Conservation (phyloP, 2,329 filamentous ascomycete species). For the Parafenestella ontariensis region DNA sequence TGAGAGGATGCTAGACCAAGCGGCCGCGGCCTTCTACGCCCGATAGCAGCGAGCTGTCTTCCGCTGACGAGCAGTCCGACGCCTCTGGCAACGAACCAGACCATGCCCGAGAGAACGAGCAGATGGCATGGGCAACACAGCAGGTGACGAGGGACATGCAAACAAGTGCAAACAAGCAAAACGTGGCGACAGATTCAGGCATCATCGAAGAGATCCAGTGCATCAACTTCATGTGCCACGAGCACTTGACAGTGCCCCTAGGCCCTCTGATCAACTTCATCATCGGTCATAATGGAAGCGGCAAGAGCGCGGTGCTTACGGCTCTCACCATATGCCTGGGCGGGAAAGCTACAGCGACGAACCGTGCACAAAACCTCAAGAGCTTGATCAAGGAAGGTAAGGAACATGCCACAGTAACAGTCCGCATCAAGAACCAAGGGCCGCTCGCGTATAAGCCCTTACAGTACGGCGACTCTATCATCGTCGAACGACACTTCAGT, state of each 20-base stretch:
- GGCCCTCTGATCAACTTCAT: conserved; percentile 98
- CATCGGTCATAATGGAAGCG: conserved; percentile 95
- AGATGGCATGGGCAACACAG: conserved; percentile 39
- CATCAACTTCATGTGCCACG: conserved; percentile 96
- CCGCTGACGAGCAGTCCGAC: conserved; percentile 20
- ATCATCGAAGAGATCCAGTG: conserved; percentile 89
- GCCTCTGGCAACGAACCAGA: conserved; percentile 25
- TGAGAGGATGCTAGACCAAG: conserved; percentile 35
- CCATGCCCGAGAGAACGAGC: conserved; percentile 24
- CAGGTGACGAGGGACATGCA: conserved; percentile 35
- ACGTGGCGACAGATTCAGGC: conserved; percentile 79
- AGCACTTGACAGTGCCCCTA: conserved; percentile 79
- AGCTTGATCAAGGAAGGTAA: conserved; percentile 89
- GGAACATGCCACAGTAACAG: conserved; percentile 73
- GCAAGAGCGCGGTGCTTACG: conserved; percentile 94
- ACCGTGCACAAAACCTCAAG: conserved; percentile 88
- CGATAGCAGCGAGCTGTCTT: conserved; percentile 28
- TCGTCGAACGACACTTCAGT: conserved; percentile 89
- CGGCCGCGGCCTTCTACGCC: conserved; percentile 34
- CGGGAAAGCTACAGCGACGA: conserved; percentile 90
- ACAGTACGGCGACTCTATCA: conserved; percentile 82
- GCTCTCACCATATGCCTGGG: conserved; percentile 94
- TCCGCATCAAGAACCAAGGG: conserved; percentile 91
- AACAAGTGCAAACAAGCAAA: conserved; percentile 50
- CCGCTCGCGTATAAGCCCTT: conserved; percentile 83